phyloP scores from a whole-genome alignment of 768 basidiomycete genomes.

The Austroboletus festivus region DNA sequence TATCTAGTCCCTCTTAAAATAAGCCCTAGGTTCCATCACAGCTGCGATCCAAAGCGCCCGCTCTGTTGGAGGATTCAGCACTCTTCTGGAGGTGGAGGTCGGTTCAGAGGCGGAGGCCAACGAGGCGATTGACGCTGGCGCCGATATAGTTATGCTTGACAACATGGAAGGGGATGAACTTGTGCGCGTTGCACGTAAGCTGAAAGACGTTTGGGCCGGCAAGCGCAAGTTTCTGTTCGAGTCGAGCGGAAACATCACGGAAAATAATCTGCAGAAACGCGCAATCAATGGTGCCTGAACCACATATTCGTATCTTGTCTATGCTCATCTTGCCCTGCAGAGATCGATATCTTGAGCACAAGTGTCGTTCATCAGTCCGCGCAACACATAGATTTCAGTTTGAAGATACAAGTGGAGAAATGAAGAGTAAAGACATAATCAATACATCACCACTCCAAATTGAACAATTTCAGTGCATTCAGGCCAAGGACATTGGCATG shows the following conservation, averaged over 20 bases:
- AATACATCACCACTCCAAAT: constrained; percentile 34
- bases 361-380: constrained; percentile 89
- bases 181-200: constrained; percentile 56
- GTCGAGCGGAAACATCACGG: constrained; percentile 93
- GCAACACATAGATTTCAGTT: constrained; percentile 92
- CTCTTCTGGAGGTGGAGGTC: constrained; percentile 93
- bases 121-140: constrained; percentile 96
- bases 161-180: constrained; percentile 83
- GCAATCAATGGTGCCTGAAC: constrained; percentile 70
- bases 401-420: constrained; percentile 83
- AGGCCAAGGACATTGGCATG: constrained; percentile 64
- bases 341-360: constrained; percentile 93
- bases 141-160: constrained; percentile 93
- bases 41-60: constrained; percentile 84
- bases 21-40: constrained; percentile 75
- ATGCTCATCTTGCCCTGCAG: constrained; percentile 39
- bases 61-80: constrained; percentile 84
- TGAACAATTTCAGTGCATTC: constrained; percentile 74
- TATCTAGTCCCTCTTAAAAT: constrained; percentile 5
- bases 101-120: constrained; percentile 85
- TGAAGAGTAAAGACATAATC: constrained; percentile 13
- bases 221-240: constrained; percentile 87
- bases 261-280: constrained; percentile 74
- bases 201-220: constrained; percentile 79
- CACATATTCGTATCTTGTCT: neutral